Evolutionary conservation across 345 rosid genomes (phyloP).

Genomic region (Salix suchowensis): DNA sequence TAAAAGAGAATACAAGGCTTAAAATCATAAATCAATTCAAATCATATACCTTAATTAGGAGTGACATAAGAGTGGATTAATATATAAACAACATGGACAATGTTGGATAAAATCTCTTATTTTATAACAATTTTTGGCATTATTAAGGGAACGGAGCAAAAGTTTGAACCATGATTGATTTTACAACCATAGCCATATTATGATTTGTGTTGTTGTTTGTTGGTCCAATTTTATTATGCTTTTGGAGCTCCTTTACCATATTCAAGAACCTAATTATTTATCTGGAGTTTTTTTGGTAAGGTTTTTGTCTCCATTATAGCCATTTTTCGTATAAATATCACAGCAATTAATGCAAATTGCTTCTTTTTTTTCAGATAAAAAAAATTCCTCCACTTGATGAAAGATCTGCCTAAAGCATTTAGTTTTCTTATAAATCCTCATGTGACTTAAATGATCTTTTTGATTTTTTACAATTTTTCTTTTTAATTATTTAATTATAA

Average conservation of each 20-base stretch:
- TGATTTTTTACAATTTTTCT: not conserved
- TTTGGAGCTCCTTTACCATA: not conserved
- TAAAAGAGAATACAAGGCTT: no score
- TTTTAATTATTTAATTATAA: not conserved
- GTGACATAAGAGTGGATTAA: no score
- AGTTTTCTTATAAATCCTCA: not conserved
- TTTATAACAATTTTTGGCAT: not conserved
- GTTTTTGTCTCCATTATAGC: not conserved
- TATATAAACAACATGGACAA: no score
- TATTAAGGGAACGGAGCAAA: not conserved
- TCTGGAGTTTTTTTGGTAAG: not conserved
- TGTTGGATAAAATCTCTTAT: no score
- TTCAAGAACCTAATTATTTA: not conserved
- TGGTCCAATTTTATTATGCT: not conserved
- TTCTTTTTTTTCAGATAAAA: not conserved
- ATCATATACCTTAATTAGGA: no score
- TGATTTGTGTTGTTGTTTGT: not conserved
- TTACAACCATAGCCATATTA: not conserved
- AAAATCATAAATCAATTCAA: no score
- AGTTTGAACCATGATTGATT: not conserved
- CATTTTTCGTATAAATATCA: not conserved
- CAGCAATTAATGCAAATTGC: not conserved
- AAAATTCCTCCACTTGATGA: not conserved
- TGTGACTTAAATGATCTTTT: not conserved
- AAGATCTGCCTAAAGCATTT: not conserved